Conservation (phyloP, 75 land plant genomes). For the Ceratopteris richardii region DNA sequence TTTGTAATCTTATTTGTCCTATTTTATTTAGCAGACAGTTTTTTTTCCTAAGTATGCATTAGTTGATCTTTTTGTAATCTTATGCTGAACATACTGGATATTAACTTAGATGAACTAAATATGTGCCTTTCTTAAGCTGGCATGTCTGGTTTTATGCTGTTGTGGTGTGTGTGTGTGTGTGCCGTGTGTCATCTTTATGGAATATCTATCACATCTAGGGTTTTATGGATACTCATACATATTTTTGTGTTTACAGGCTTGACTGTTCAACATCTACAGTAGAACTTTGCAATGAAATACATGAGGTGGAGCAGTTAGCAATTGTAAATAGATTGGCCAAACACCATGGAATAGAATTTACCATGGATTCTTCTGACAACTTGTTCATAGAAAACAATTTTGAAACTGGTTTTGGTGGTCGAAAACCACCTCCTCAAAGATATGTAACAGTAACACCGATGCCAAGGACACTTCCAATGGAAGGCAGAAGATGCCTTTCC, state of each 20-base stretch:
- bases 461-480: not conserved
- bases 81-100: no score
- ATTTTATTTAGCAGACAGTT: no score
- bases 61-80: no score
- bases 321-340: slow-evolving; percentile 5
- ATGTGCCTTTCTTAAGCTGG: no score
- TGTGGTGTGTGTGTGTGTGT: no score
- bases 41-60: no score
- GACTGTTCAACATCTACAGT: not conserved
- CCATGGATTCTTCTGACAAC: not conserved
- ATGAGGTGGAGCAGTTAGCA: not conserved
- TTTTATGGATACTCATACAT: no score
- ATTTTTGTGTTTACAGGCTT: not conserved
- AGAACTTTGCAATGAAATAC: not conserved
- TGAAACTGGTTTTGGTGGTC: not conserved
- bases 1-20: no score
- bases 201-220: no score
- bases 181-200: no score
- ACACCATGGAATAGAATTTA: slow-evolving; percentile 1
- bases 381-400: not conserved
- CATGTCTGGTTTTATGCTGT: no score
- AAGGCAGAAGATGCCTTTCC: not conserved
- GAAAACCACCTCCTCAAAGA: not conserved
- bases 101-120: no score
- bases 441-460: not conserved